phyloP scores from a whole-genome alignment of 371 early-diverging fungal species.

The Mucor irregularis region DNA sequence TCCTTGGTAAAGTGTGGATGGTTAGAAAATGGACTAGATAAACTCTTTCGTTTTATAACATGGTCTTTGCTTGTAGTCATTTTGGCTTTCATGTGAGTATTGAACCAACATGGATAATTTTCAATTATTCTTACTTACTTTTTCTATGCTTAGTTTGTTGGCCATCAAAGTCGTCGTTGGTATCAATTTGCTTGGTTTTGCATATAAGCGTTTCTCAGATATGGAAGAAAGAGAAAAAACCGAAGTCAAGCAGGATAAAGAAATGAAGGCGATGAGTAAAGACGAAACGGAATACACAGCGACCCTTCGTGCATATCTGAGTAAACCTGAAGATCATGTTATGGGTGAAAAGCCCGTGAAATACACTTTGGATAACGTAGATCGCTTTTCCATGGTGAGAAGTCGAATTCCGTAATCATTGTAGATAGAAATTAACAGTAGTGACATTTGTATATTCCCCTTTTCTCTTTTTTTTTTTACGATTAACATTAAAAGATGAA shows the following conservation, averaged over 20 bases:
- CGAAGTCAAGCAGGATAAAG: slow-evolving; percentile 47
- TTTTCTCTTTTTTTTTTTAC: not conserved
- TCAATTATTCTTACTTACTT: not conserved
- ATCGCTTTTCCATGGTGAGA: slow-evolving; percentile 88
- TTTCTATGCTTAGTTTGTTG: slow-evolving; percentile 42
- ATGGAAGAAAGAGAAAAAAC: slow-evolving; percentile 60
- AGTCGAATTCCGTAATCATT: slow-evolving; percentile 77
- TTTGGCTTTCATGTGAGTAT: slow-evolving; percentile 39
- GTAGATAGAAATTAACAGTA: not conserved
- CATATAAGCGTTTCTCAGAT: slow-evolving; percentile 61
- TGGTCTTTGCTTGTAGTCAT: slow-evolving; percentile 24
- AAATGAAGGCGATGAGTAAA: slow-evolving; percentile 55
- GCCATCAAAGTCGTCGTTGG: slow-evolving; percentile 76
- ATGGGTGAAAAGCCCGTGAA: slow-evolving; percentile 42
- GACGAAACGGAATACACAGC: slow-evolving; percentile 52
- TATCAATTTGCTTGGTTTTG: slow-evolving; percentile 68
- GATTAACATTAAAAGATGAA: too few relatives aligned
- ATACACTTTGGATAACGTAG: slow-evolving; percentile 81
- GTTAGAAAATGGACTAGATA: slow-evolving; percentile 41
- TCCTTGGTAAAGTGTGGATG: slow-evolving; percentile 35
- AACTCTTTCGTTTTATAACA: slow-evolving; percentile 23
- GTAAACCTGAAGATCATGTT: slow-evolving; percentile 44
- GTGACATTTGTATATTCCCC: not conserved
- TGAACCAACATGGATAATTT: not conserved
- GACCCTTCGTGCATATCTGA: slow-evolving; percentile 26